phyloP scores from a whole-genome alignment of 2,329 filamentous ascomycete genomes.

The Beauveria rudraprayagi region DNA sequence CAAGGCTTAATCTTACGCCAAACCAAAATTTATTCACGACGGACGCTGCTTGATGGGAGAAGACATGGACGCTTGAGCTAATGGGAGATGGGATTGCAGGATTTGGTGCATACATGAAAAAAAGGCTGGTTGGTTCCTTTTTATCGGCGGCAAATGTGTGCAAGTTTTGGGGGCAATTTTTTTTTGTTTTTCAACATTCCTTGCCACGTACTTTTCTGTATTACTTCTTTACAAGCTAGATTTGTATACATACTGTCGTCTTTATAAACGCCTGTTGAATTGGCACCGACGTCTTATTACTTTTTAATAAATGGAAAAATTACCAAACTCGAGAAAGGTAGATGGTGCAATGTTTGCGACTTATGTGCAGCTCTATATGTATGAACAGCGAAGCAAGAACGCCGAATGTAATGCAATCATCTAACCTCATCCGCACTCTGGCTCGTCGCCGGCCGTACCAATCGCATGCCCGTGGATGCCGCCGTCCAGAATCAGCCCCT shows the following conservation, averaged over 20 bases:
- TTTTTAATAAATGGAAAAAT: background rate
- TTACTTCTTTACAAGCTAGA: background rate
- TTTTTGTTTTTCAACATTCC: background rate
- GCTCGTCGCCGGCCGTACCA: slow-evolving; percentile 11
- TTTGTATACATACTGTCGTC: slow-evolving; percentile 3
- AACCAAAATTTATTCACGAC: background rate
- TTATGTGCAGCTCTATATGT: too few relatives aligned
- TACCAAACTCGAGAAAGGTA: background rate
- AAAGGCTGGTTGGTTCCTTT: background rate
- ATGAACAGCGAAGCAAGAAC: background rate
- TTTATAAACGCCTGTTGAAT: background rate
- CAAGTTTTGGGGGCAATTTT: background rate
- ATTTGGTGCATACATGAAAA: background rate
- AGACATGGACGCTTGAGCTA: background rate
- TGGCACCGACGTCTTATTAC: background rate
- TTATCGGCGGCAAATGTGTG: background rate
- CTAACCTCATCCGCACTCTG: background rate
- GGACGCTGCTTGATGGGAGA: background rate
- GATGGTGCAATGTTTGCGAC: too few relatives aligned
- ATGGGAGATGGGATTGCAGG: background rate
- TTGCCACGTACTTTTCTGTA: background rate
- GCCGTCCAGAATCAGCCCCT: slow-evolving; percentile 50
- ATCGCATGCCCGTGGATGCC: slow-evolving; percentile 37
- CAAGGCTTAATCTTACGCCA: background rate
- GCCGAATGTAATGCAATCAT: background rate